Evolutionary conservation across 768 basidiomycete genomes (phyloP).

Genomic region (Ephemerocybe angulata): DNA sequence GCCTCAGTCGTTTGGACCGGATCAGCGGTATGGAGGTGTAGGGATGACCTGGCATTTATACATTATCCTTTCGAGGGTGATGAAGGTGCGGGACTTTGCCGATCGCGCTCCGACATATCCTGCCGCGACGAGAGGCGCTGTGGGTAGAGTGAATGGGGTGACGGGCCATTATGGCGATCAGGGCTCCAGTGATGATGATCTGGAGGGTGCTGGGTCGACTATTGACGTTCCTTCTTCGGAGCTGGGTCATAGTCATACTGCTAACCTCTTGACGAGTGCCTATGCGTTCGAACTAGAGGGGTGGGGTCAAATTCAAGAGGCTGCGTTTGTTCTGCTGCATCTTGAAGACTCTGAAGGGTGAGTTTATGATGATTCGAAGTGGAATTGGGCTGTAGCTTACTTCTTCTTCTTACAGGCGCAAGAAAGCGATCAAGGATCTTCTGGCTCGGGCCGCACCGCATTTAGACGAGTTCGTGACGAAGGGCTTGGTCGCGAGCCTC

Average conservation of each 20-base stretch:
- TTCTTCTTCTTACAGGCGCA: constrained; percentile 51
- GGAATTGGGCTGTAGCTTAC: constrained; percentile 2
- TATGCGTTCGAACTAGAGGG: constrained; percentile 88
- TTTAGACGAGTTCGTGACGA: constrained; percentile 69
- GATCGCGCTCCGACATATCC: constrained; percentile 59
- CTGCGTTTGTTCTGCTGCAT: constrained; percentile 86
- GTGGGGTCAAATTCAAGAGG: constrained; percentile 77
- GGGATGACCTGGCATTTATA: constrained; percentile 88
- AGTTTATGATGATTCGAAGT: constrained; percentile 38
- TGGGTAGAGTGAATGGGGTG: constrained; percentile 9
- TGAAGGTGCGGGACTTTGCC: constrained; percentile 82
- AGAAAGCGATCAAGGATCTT: constrained; percentile 78
- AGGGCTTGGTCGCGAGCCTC: constrained; percentile 69
- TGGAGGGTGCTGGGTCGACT: constrained; percentile 37
- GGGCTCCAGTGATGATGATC: constrained; percentile 11
- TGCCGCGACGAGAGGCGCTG: constrained; percentile 20
- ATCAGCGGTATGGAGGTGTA: constrained; percentile 70
- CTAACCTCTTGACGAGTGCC: constrained; percentile 75
- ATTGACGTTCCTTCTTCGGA: constrained; percentile 22
- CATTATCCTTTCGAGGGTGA: constrained; percentile 77
- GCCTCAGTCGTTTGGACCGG: constrained; percentile 71
- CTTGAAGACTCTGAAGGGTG: constrained; percentile 79
- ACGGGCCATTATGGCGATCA: constrained; percentile 25
- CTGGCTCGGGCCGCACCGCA: constrained; percentile 63
- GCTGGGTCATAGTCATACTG: constrained; percentile 79